Evolutionary conservation across 2,329 filamentous ascomycete genomes (phyloP).

Genomic region (Scedosporium aurantiacum): DNA sequence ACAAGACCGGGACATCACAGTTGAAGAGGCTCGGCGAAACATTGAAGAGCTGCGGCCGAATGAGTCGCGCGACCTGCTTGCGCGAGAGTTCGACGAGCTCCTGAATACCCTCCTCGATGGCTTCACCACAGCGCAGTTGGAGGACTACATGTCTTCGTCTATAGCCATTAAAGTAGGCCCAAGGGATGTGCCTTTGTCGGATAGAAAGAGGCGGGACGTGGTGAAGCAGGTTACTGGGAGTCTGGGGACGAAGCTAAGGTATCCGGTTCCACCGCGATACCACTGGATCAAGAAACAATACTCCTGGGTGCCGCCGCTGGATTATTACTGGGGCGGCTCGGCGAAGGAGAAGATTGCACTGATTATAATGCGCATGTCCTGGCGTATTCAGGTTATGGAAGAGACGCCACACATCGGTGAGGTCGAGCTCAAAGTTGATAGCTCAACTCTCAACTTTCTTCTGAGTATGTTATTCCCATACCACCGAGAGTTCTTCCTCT

Average conservation of each 20-base stretch:
- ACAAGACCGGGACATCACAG: constrained; percentile 15
- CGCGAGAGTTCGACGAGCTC: constrained; percentile 30
- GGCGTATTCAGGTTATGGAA: constrained; percentile 38
- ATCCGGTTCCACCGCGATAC: constrained; percentile 14
- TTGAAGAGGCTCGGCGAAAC: constrained; percentile 29
- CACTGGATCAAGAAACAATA: constrained; percentile 29
- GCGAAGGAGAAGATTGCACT: constrained; percentile 30
- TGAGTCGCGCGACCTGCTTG: constrained; percentile 24
- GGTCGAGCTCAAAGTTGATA: constrained; percentile 25
- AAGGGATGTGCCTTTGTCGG: background rate
- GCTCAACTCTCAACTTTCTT: constrained; percentile 31
- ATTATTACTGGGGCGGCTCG: constrained; percentile 10
- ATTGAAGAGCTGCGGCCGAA: constrained; percentile 37
- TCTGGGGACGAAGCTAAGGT: background rate
- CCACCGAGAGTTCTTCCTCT: background rate
- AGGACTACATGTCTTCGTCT: constrained; percentile 24
- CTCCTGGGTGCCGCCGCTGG: constrained; percentile 30
- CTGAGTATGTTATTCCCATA: constrained; percentile 24
- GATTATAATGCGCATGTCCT: constrained; percentile 35
- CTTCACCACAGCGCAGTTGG: constrained; percentile 36
- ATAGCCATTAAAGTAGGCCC: background rate
- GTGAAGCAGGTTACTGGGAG: constrained; percentile 2
- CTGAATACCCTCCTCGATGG: constrained; percentile 26
- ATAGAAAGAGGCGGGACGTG: background rate
- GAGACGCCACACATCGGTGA: constrained; percentile 30